Percentiles rank a stretch among this genome's conserved stretches.
These are phyloP conservation scores for Tylopilus sp. DNA, from an alignment of 768 basidiomycete genomes.

Conservation along the genomic window DNA sequence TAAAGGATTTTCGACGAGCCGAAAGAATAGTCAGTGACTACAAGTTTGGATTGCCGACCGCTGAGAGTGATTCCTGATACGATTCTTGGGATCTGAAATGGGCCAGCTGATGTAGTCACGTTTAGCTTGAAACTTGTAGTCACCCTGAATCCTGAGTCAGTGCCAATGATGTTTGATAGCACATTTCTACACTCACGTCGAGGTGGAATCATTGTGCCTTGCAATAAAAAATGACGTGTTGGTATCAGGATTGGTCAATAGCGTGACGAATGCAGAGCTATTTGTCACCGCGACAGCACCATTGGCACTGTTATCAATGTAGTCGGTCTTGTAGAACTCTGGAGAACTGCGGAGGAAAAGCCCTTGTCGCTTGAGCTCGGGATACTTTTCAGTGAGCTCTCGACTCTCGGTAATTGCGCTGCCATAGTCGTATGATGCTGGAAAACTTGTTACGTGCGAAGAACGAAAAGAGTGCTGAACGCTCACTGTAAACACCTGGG, in stretches of 20 bases:
- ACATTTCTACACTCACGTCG: constrained; percentile 44
- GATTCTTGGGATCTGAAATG: constrained; percentile 54
- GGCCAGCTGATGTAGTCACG: constrained; percentile 50
- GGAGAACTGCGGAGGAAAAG: constrained; percentile 77
- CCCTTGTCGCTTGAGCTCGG: constrained; percentile 75
- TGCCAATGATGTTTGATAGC: not conserved
- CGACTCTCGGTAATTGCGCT: constrained; percentile 67
- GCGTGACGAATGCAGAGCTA: constrained; percentile 52
- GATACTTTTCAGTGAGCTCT: constrained; percentile 61
- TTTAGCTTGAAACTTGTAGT: constrained; percentile 56
- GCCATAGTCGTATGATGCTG: constrained; percentile 78
- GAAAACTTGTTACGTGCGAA: not conserved
- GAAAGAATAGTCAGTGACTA: constrained; percentile 71
- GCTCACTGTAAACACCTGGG: constrained; percentile 63
- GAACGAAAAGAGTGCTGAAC: not conserved
- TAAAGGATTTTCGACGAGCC: constrained; percentile 61
- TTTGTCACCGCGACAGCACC: constrained; percentile 44
- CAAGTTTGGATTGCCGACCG: constrained; percentile 72
- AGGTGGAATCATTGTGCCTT: constrained; percentile 64
- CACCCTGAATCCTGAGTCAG: not conserved
- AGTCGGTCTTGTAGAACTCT: constrained; percentile 77
- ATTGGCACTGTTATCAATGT: constrained; percentile 59
- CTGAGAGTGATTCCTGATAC: constrained; percentile 52
- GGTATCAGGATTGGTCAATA: constrained; percentile 67
- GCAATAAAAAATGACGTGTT: constrained; percentile 64